Evolutionary conservation across 495 filamentous ascomycete genomes (phyloP).

Genomic region (Aspergillus egyptiacus): DNA sequence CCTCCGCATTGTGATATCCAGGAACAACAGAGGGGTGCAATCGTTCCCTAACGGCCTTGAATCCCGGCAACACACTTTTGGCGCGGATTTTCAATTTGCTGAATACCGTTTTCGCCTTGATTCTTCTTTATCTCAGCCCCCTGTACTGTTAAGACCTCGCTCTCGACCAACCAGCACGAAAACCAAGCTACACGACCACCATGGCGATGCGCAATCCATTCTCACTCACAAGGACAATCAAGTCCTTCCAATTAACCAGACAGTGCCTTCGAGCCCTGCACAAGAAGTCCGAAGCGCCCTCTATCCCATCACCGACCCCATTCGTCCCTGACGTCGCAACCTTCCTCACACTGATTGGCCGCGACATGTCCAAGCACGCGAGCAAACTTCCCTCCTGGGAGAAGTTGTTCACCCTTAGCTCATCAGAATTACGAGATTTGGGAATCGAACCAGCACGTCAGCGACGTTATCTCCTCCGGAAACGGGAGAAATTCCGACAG

Average conservation of each 20-base stretch:
- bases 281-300: conserved; percentile 16
- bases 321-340: conserved; percentile 86
- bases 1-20: conserved; percentile 10
- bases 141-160: background rate
- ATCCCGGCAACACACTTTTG: background rate
- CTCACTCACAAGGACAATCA: conserved; percentile 25
- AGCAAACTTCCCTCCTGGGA: conserved; percentile 84
- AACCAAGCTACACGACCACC: background rate
- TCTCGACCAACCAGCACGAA: background rate
- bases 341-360: conserved; percentile 90
- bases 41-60: background rate
- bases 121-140: background rate
- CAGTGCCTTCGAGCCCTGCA: conserved; percentile 34
- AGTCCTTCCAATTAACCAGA: conserved; percentile 21
- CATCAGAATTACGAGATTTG: conserved; percentile 67
- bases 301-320: conserved; percentile 65
- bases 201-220: conserved; percentile 36
- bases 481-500: conserved; percentile 75
- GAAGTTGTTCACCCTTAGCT: conserved; percentile 73
- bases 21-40: background rate
- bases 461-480: conserved; percentile 76
- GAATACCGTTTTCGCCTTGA: background rate
- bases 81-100: background rate
- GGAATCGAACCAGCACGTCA: conserved; percentile 81
- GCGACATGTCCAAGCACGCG: conserved; percentile 70